Base-by-base conservation (phyloP, 2,329 filamentous ascomycete species). In the Calonectria pteridis region DNA sequence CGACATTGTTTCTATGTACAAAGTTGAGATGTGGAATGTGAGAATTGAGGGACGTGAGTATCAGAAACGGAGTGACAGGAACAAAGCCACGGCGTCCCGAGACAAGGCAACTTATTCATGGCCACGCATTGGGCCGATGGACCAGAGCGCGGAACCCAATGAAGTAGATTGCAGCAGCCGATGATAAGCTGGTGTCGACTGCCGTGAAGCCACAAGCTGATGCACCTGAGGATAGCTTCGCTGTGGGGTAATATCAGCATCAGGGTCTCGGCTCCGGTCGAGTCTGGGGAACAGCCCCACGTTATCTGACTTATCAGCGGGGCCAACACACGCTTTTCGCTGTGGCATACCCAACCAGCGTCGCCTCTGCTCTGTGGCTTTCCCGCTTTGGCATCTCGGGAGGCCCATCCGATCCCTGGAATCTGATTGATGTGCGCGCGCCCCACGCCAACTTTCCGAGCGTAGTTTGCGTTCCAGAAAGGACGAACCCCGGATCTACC, bases 181-280 rank as follows among this genome's bases (percentile, higher is more conserved):
- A 59, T 16, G 55, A 18, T 37, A 59, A 23, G n/a, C 33, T 59
- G 55, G 31, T 59, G 55, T 59, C 55, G 35, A 37, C 55, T 59
- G 55, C 55, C 55, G 9, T 11, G 55, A 37, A 28, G 9, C 55
- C 16, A 6, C 55, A 35, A 23, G 11, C 0, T n/a, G n/a, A 18
- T 35, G 31, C 35, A 23, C 14, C n/a, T 59, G n/a, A 9, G 37
- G 65, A 40, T 49, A 33, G 37, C 28, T 46, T 46, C 20, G 37
- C 51, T 68, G 65, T 53, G 65, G 65, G 37, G 37, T 55, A 46
- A 46, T n/a, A 5, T n/a, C 29, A 20, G 35, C 13, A 35, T 33
- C 29, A 6, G 6, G 14, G 50, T 67, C 49, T 67, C 65, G 65
- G 65, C 37, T 68, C 65, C 65, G 65, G 65, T 35, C 43, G 28